Base-by-base conservation (phyloP, 1,139 yeast genomes). In the Saccharomyces hybrid region DNA sequence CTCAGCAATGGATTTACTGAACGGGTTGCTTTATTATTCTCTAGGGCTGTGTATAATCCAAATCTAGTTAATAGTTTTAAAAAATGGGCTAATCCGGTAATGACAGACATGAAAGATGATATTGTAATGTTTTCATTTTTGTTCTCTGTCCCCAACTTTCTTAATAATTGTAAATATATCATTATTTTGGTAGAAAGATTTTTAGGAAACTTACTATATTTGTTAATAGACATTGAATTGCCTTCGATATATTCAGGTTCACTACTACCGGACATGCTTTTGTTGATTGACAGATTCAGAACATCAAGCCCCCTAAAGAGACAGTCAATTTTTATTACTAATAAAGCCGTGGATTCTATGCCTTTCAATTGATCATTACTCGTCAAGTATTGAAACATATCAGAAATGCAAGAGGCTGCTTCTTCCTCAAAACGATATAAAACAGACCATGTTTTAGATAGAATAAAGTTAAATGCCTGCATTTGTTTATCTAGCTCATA, bases 1-100 rank as follows among this genome's bases (percentile, higher is more conserved):
- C 75, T 74, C 52, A 85, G 86, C 16, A 88, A 75, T 0, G 93
- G 88, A 31, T 73, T 75, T 0, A 85, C 79, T 8, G 86, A 78
- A 26, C 81, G 81, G 16, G 79, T 74, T 4, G 77, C 65, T 59
- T 80, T 81, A 67, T 88, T 89, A 56, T 81, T 78, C 57, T 80
- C 84, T 27, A 93, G 73, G 0, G 97, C 88, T 62, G 84, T 83
- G 58, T 82, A 81, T 50, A 93, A 77, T 0, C 97, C 96, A 64
- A 83, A 82, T 59, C 98, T 77, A 16, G 93, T 87, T 41, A 93
- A 75, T 9, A 93, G 76, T 68, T 95, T 93, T 64, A 93, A 76
- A 69, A 90, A 91, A 70, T 95, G 99, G 0, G 99, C 98, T 65
- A 95, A 77, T 0, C 96, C 91, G 1, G 97, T 90, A 11, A 91